Evolutionary conservation across 345 rosid genomes (phyloP).

Genomic region (Arabidopsis arenosa): DNA sequence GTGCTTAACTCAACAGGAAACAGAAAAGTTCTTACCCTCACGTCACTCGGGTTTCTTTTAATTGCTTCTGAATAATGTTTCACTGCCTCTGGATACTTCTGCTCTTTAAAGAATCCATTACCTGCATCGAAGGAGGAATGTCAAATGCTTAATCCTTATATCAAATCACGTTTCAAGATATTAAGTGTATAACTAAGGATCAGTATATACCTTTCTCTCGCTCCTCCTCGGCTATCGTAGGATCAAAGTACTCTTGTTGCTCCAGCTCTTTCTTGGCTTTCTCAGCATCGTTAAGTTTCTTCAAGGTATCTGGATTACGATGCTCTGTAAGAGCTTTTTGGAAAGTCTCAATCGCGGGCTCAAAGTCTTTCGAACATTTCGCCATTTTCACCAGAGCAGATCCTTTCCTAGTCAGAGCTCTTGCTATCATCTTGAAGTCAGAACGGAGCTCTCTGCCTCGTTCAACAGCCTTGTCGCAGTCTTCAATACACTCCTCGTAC

Average conservation of each 20-base stretch:
- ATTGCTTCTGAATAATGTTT: conserved; percentile 89
- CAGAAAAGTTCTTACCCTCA: conserved; percentile 52
- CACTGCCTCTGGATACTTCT: conserved; percentile 91
- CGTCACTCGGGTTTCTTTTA: conserved; percentile 78
- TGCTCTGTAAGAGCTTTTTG: conserved; percentile 99
- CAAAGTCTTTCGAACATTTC: conserved; percentile 74
- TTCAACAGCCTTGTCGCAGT: conserved; percentile 97
- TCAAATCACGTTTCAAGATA: neutral
- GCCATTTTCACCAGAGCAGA: conserved; percentile 80
- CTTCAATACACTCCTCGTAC: conserved; percentile 85
- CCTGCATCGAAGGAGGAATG: conserved; percentile 48
- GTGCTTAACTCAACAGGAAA: neutral
- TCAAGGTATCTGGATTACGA: conserved; percentile 94
- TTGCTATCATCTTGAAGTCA: conserved; percentile 93
- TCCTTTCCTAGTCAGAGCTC: conserved; percentile 95
- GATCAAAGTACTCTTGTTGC: conserved; percentile 92
- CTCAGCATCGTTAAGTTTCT: conserved; percentile 91
- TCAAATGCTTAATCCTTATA: neutral
- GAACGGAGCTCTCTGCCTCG: conserved; percentile 97
- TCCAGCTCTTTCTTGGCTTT: conserved; percentile 91
- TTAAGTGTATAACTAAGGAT: neutral
- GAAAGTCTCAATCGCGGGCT: conserved; percentile 84
- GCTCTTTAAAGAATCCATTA: conserved; percentile 86
- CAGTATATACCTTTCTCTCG: conserved; percentile 83
- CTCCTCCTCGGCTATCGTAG: conserved; percentile 86